Percentiles rank a stretch among this genome's conserved stretches.
Conservation (phyloP, 768 basidiomycete species). For the Hemileccinum impolitum region DNA sequence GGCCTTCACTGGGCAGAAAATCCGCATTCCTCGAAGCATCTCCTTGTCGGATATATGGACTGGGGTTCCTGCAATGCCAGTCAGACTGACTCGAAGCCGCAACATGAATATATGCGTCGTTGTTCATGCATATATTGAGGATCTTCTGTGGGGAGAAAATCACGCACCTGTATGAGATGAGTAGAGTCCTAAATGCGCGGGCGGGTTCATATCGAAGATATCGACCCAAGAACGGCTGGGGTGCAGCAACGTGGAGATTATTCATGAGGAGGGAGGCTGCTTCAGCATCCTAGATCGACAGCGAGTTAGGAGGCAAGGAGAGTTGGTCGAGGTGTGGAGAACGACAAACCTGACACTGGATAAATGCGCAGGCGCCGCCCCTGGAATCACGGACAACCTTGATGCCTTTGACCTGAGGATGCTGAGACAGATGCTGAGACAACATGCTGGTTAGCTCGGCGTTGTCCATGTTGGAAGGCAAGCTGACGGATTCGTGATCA, state of each 20-base stretch:
- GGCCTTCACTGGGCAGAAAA: slow-evolving; percentile 13
- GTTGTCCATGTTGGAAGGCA: slow-evolving; percentile 68
- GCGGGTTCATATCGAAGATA: slow-evolving; percentile 75
- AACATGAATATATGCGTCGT: slow-evolving; percentile 22
- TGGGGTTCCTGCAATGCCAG: slow-evolving; percentile 14
- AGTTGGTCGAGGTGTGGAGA: neutral
- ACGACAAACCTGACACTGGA: slow-evolving; percentile 71
- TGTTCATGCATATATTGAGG: slow-evolving; percentile 13
- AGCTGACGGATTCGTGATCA: slow-evolving; percentile 37
- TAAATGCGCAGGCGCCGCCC: slow-evolving; percentile 80
- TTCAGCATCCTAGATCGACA: slow-evolving; percentile 44
- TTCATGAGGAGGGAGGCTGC: slow-evolving; percentile 59
- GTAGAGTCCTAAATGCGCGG: slow-evolving; percentile 67
- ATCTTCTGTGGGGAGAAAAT: neutral
- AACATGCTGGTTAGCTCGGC: slow-evolving; percentile 58
- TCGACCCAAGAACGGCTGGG: slow-evolving; percentile 68
- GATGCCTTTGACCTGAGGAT: slow-evolving; percentile 63
- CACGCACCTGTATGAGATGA: slow-evolving; percentile 70
- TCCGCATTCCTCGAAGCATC: slow-evolving; percentile 13
- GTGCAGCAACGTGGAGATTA: slow-evolving; percentile 51
- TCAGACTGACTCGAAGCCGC: slow-evolving; percentile 5
- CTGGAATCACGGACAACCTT: slow-evolving; percentile 72
- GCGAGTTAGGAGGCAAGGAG: neutral
- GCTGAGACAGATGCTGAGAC: slow-evolving; percentile 61
- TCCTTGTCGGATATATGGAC: slow-evolving; percentile 20